phyloP scores from a whole-genome alignment of 805 yeast species.

The Barnettozyma sp. region DNA sequence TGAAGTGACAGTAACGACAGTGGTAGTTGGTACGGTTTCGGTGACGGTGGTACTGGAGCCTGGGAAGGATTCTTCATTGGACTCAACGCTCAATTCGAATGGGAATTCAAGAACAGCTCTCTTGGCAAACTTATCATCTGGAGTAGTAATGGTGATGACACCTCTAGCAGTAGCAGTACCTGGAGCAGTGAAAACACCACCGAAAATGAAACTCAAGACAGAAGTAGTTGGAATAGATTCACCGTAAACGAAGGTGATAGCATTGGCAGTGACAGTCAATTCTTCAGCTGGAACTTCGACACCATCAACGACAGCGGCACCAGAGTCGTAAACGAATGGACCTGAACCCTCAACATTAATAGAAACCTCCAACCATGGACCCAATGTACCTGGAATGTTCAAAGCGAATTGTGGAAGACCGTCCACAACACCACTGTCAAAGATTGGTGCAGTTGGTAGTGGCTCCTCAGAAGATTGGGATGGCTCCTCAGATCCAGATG shows the following conservation, averaged over 20 bases:
- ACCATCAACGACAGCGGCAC: slow-evolving; percentile 10
- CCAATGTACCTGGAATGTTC: slow-evolving; percentile 15
- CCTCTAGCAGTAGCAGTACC: slow-evolving; percentile 6
- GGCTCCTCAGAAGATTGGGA: background rate
- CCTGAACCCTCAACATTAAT: slow-evolving; percentile 6
- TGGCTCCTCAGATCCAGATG: background rate
- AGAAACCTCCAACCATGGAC: slow-evolving; percentile 17
- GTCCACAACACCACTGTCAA: slow-evolving; percentile 5
- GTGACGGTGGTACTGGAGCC: slow-evolving; percentile 5
- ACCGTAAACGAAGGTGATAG: slow-evolving; percentile 6
- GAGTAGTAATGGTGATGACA: slow-evolving; percentile 8
- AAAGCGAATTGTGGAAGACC: slow-evolving; percentile 13
- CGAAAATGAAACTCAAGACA: background rate
- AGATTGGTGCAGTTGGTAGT: slow-evolving; percentile 1
- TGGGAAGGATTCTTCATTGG: slow-evolving; percentile 12
- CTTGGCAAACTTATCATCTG: slow-evolving; percentile 11
- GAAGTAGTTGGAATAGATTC: slow-evolving; percentile 12
- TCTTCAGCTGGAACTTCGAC: slow-evolving; percentile 1
- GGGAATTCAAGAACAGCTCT: slow-evolving; percentile 11
- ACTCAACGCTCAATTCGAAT: slow-evolving; percentile 7
- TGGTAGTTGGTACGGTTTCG: background rate
- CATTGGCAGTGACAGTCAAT: slow-evolving; percentile 4
- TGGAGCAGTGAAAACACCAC: slow-evolving; percentile 7
- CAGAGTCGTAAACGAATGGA: slow-evolving; percentile 8
- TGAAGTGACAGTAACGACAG: slow-evolving; percentile 2